These are phyloP conservation scores for Alternaria solani DNA, from an alignment of 2,329 filamentous ascomycete genomes.

Conservation along the genomic window DNA sequence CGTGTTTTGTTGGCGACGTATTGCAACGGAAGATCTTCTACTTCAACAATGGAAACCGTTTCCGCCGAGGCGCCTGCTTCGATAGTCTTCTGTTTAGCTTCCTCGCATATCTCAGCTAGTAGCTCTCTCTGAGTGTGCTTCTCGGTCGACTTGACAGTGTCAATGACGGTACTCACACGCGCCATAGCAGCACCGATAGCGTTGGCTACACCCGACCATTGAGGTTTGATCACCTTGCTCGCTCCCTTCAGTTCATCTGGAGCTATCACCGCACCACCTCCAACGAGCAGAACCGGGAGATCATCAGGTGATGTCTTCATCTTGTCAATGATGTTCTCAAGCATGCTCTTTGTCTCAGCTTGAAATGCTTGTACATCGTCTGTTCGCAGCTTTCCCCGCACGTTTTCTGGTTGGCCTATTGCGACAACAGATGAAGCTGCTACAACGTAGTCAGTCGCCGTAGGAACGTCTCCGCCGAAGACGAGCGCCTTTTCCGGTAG, in stretches of 20 bases:
- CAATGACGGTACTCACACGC: conserved; percentile 60
- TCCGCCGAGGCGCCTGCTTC: conserved; percentile 48
- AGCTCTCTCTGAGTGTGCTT: conserved; percentile 44
- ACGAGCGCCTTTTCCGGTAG: conserved; percentile 63
- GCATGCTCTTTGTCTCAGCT: conserved; percentile 57
- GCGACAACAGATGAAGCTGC: conserved; percentile 45
- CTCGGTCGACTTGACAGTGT: conserved; percentile 52
- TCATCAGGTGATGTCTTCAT: conserved; percentile 71
- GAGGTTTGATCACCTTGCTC: conserved; percentile 64
- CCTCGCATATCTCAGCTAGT: conserved; percentile 48
- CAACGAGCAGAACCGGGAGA: conserved; percentile 68
- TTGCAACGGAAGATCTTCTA: conserved; percentile 63
- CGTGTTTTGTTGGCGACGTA: conserved; percentile 62
- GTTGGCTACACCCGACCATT: conserved; percentile 68
- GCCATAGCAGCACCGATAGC: conserved; percentile 71
- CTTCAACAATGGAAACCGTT: conserved; percentile 44
- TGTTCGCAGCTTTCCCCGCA: conserved; percentile 46
- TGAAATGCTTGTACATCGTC: conserved; percentile 53
- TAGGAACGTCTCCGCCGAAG: conserved; percentile 65
- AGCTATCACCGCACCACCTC: conserved; percentile 68
- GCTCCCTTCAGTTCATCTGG: conserved; percentile 65
- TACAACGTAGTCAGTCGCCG: conserved; percentile 65
- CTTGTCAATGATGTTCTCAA: conserved; percentile 66
- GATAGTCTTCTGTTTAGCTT: conserved; percentile 51
- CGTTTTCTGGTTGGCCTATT: conserved; percentile 56